Conservation (phyloP, 306 rosid species). For the Cucurbita moschata region DNA sequence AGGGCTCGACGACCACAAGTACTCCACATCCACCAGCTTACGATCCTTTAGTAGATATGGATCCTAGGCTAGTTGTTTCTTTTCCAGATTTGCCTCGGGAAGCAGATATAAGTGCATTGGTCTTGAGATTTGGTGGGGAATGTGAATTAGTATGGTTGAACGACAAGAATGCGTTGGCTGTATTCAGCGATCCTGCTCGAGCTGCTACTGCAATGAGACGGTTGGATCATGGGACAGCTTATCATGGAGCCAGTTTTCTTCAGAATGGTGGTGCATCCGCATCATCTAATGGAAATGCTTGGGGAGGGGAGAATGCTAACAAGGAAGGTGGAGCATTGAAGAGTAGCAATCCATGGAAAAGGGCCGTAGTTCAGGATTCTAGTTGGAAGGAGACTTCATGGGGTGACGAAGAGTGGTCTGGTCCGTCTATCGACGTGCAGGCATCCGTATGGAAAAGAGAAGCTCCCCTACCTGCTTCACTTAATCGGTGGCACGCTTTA, state of each 20-base stretch:
- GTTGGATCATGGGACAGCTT: constrained; percentile 71
- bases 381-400: constrained; percentile 53
- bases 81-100: constrained; percentile 88
- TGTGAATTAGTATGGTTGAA: constrained; percentile 94
- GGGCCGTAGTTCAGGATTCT: constrained; percentile 42
- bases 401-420: constrained; percentile 21
- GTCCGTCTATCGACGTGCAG: constrained; percentile 35
- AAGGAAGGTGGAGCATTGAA: constrained; percentile 35
- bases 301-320: constrained; percentile 41
- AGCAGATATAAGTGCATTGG: constrained; percentile 76
- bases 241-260: constrained; percentile 56
- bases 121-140: constrained; percentile 85
- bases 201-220: constrained; percentile 98
- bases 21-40: constrained; percentile 38
- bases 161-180: constrained; percentile 86
- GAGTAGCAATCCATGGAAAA: constrained; percentile 56
- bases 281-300: constrained; percentile 37
- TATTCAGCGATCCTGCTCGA: constrained; percentile 76
- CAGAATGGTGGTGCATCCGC: constrained; percentile 24
- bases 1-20: constrained; percentile 43
- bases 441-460: constrained; percentile 59
- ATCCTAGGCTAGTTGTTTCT: constrained; percentile 80
- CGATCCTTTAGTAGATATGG: constrained; percentile 79
- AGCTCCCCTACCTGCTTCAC: constrained; percentile 45
- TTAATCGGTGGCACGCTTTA: constrained; percentile 59